These are phyloP conservation scores for Anthoceros angustus DNA, from an alignment of 225 moss, liverwort and hornwort genomes.

Conservation along the genomic window DNA sequence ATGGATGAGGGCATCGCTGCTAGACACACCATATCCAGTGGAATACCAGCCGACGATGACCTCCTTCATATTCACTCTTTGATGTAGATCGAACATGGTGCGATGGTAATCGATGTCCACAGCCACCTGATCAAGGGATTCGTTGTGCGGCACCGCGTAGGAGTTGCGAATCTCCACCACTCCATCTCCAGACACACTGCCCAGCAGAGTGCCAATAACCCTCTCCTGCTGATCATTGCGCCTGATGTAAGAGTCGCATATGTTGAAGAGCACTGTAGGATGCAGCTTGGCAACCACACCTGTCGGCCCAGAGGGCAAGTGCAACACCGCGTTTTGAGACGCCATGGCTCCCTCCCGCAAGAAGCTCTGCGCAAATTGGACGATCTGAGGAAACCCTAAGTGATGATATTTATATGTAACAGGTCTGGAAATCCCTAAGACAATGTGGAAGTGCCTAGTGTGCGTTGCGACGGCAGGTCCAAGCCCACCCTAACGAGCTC, in stretches of 20 bases:
- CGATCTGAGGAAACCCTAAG: too few species aligned
- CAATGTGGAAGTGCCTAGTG: too few species aligned
- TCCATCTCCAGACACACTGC: slow-evolving; percentile 65
- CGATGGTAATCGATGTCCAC: slow-evolving; percentile 98
- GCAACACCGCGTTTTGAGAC: slow-evolving; percentile 66
- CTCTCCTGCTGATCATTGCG: slow-evolving; percentile 98
- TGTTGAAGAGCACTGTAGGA: slow-evolving; percentile 92
- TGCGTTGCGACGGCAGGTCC: too few species aligned
- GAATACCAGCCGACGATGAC: slow-evolving; percentile 98
- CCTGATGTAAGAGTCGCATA: slow-evolving; percentile 95
- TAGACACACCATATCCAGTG: slow-evolving; percentile 72
- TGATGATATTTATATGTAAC: too few species aligned
- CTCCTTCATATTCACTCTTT: slow-evolving; percentile 82
- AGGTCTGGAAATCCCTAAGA: too few species aligned
- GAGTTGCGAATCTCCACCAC: slow-evolving; percentile 93
- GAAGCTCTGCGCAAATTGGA: not conserved
- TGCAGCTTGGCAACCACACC: slow-evolving; percentile 89
- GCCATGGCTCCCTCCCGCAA: slow-evolving; percentile 17
- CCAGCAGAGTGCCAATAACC: slow-evolving; percentile 89
- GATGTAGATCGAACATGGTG: slow-evolving; percentile 91
- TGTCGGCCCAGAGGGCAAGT: slow-evolving; percentile 82
- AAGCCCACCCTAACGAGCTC: too few species aligned
- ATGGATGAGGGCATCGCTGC: slow-evolving; percentile 89
- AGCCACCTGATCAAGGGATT: slow-evolving; percentile 94
- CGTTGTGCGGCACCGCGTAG: slow-evolving; percentile 91